Percentiles rank a stretch among this genome's conserved stretches.
phyloP scores from a whole-genome alignment of 192 early-diverging fungal species.

The Podila horticola region DNA sequence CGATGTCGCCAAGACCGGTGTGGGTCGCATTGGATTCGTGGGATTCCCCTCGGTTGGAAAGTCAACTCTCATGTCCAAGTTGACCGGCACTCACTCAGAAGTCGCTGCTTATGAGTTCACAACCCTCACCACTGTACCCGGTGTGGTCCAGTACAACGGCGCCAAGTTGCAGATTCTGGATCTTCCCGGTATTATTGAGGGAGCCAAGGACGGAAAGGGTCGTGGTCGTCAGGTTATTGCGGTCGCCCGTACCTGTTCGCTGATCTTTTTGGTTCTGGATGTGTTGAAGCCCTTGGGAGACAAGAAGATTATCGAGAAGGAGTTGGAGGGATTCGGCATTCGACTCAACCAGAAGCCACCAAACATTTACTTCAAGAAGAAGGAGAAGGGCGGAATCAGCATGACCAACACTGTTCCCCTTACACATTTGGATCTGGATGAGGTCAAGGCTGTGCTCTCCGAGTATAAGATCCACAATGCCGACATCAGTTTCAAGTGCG shows the following conservation, averaged over 20 bases:
- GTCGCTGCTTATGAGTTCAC: constrained; percentile 99
- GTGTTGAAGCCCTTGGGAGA: constrained; percentile 96
- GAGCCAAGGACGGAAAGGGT: constrained; percentile 99
- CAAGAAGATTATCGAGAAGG: constrained; percentile 94
- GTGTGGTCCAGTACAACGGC: constrained; percentile 94
- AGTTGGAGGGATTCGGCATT: constrained; percentile 98
- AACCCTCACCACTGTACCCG: constrained; percentile 99
- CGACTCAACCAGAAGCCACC: constrained; percentile 97
- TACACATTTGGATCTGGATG: constrained; percentile 87
- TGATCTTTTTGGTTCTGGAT: constrained; percentile 97
- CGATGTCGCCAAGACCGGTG: constrained; percentile 98
- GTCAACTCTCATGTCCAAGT: constrained; percentile 96
- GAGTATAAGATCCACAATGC: constrained; percentile 99
- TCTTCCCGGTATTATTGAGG: constrained; percentile 98
- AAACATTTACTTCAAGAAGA: constrained; percentile 95
- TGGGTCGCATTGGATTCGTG: constrained; percentile 97
- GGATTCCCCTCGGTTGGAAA: constrained; percentile 99
- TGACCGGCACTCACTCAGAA: constrained; percentile 97
- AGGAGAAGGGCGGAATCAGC: constrained; percentile 98
- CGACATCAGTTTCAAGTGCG: constrained; percentile 93
- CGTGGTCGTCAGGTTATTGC: constrained; percentile 94
- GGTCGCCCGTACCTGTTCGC: constrained; percentile 96
- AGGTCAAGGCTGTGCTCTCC: constrained; percentile 92
- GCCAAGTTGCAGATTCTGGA: constrained; percentile 99
- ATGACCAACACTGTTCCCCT: constrained; percentile 94